phyloP scores from a whole-genome alignment of 768 basidiomycete genomes.

The Tulasnella sp. region DNA sequence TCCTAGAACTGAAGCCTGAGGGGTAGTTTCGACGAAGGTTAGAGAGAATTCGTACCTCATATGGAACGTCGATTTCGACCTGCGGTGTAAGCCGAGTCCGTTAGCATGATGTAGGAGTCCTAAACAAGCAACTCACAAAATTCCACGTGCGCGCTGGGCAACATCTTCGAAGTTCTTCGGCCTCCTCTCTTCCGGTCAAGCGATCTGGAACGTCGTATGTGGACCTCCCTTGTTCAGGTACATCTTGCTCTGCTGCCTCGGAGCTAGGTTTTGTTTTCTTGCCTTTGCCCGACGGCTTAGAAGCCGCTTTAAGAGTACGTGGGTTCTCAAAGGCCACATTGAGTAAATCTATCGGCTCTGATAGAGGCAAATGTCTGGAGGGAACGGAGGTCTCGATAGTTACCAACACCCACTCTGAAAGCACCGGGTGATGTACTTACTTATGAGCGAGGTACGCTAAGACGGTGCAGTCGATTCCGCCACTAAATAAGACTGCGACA shows the following conservation, averaged over 20 bases:
- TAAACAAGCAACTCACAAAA: slow-evolving; percentile 58
- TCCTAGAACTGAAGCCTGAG: slow-evolving; percentile 53
- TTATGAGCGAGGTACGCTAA: slow-evolving; percentile 78
- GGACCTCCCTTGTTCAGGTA: not conserved
- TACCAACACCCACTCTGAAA: too few species aligned
- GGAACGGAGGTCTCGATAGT: too few species aligned
- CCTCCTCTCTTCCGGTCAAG: slow-evolving; percentile 72
- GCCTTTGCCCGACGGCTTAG: slow-evolving; percentile 50
- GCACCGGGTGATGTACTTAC: slow-evolving; percentile 47
- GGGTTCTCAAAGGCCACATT: slow-evolving; percentile 97
- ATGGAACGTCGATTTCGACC: slow-evolving; percentile 88
- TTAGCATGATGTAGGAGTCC: not conserved
- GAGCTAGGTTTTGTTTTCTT: not conserved
- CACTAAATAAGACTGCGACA: slow-evolving; percentile 89
- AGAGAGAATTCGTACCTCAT: slow-evolving; percentile 54
- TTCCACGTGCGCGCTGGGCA: slow-evolving; percentile 87
- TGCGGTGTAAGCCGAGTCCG: slow-evolving; percentile 41
- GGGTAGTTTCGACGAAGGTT: not conserved
- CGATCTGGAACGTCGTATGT: slow-evolving; percentile 88
- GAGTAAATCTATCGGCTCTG: slow-evolving; percentile 87
- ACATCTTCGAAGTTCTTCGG: slow-evolving; percentile 74
- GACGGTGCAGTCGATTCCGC: slow-evolving; percentile 91
- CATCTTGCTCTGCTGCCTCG: not conserved
- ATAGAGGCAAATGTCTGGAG: slow-evolving; percentile 65
- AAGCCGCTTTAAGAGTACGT: slow-evolving; percentile 62